phyloP scores from a whole-genome alignment of 345 rosid genomes.

The Aethionema arabicum region DNA sequence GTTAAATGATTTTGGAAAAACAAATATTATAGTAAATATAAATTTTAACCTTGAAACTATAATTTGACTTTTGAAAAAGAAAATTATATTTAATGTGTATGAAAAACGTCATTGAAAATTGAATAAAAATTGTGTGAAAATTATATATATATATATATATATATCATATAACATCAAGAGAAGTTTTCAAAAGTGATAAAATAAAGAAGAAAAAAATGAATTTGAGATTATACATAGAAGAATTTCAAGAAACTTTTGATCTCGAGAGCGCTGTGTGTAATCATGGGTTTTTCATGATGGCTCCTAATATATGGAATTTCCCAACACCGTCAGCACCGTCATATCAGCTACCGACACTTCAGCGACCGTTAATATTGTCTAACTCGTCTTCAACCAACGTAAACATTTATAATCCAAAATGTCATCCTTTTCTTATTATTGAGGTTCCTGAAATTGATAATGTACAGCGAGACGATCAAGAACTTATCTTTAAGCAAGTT shows the following conservation, averaged over 20 bases:
- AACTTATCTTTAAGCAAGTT: slow-evolving; percentile 42
- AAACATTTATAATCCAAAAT: slow-evolving; percentile 39
- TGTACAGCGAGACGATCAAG: slow-evolving; percentile 26
- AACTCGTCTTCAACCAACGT: slow-evolving; percentile 33
- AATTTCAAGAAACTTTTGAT: slow-evolving; percentile 4
- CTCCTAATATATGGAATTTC: slow-evolving; percentile 47
- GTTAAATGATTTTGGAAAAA: too few relatives aligned
- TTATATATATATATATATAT: too few relatives aligned
- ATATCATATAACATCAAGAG: too few relatives aligned
- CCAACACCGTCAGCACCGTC: slow-evolving; percentile 37
- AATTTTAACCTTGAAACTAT: too few relatives aligned
- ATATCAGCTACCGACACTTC: slow-evolving; percentile 39
- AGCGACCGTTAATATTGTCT: slow-evolving; percentile 39
- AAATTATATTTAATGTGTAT: too few relatives aligned
- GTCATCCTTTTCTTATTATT: slow-evolving; percentile 22
- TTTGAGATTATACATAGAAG: not conserved
- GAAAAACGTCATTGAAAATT: too few relatives aligned
- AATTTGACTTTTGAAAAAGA: too few relatives aligned
- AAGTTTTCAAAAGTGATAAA: too few relatives aligned
- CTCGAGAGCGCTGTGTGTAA: slow-evolving; percentile 41
- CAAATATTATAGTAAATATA: too few relatives aligned
- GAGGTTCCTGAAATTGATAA: slow-evolving; percentile 15
- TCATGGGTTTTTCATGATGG: slow-evolving; percentile 50
- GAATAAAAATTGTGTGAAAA: too few relatives aligned
- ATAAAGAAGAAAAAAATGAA: slow-evolving; percentile 21